Conservation (phyloP, 2,329 filamentous ascomycete species). For the Myrmaecium sp. region DNA sequence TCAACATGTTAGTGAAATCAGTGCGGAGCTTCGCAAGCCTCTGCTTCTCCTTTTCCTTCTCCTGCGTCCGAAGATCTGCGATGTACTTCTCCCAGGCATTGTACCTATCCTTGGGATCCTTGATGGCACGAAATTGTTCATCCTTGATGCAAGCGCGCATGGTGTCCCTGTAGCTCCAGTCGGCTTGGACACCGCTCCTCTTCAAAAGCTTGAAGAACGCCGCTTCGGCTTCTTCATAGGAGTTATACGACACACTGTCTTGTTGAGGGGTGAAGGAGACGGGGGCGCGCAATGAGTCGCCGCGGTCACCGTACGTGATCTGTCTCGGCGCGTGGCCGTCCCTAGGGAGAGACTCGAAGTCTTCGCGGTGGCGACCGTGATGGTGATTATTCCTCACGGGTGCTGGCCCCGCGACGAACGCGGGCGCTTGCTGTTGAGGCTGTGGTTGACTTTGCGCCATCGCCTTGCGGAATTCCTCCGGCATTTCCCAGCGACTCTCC, state of each 20-base stretch:
- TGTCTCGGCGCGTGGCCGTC: no score
- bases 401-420: no score
- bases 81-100: slow-evolving; percentile 90
- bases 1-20: slow-evolving; percentile 93
- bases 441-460: no score
- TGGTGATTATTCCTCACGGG: no score
- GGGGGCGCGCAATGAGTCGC: slow-evolving; percentile 1
- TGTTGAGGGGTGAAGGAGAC: slow-evolving; percentile 1
- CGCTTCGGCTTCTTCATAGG: slow-evolving; percentile 73
- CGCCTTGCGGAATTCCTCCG: no score
- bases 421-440: no score
- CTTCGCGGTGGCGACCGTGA: no score
- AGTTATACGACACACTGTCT: no score
- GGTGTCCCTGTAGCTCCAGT: slow-evolving; percentile 86
- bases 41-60: slow-evolving; percentile 89
- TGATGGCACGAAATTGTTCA: slow-evolving; percentile 80
- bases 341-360: slow-evolving; percentile 1
- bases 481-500: no score
- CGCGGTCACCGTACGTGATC: no score
- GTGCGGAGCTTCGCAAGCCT: slow-evolving; percentile 77
- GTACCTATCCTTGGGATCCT: slow-evolving; percentile 81
- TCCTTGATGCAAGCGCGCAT: slow-evolving; percentile 78
- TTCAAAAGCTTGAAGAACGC: slow-evolving; percentile 85
- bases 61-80: slow-evolving; percentile 72
- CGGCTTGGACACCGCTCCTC: slow-evolving; percentile 68